These are phyloP conservation scores for Apophysomyces ossiformis DNA, from an alignment of 371 early-diverging fungal species.

Conservation along the genomic window DNA sequence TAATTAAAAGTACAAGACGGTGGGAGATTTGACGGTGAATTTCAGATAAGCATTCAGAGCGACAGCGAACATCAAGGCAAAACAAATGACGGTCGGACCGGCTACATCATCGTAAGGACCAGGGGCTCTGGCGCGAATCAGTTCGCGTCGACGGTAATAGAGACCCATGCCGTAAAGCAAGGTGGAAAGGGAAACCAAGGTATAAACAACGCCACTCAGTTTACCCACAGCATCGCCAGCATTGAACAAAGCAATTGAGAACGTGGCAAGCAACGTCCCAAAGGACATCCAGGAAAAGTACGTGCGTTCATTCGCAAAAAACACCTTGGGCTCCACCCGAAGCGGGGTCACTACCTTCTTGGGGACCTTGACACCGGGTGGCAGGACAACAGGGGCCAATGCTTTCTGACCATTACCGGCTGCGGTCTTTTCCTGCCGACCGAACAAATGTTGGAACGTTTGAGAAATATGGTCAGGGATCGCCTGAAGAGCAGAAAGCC, in stretches of 20 bases:
- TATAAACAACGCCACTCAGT: slow-evolving; percentile 81
- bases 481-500: slow-evolving; percentile 16
- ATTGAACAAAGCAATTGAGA: slow-evolving; percentile 84
- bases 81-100: slow-evolving; percentile 89
- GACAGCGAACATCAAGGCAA: slow-evolving; percentile 88
- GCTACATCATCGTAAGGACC: slow-evolving; percentile 80
- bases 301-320: slow-evolving; percentile 99
- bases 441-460: slow-evolving; percentile 23
- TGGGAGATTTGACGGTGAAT: slow-evolving; percentile 50
- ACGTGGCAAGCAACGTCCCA: slow-evolving; percentile 73
- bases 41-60: slow-evolving; percentile 87
- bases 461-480: slow-evolving; percentile 17
- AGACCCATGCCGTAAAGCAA: slow-evolving; percentile 91
- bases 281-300: slow-evolving; percentile 93
- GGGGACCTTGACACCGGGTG: slow-evolving; percentile 56
- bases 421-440: slow-evolving; percentile 1
- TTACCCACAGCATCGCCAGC: slow-evolving; percentile 81
- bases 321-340: slow-evolving; percentile 99
- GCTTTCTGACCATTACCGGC: not conserved
- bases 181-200: slow-evolving; percentile 77
- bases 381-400: slow-evolving; percentile 40
- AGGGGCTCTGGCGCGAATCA: slow-evolving; percentile 71
- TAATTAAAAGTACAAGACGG: slow-evolving; percentile 30
- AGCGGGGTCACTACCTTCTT: slow-evolving; percentile 81
- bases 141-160: slow-evolving; percentile 93